These are phyloP conservation scores for Vanderwaltozyma polyspora DNA, from an alignment of 805 yeast genomes.

Conservation along the genomic window DNA sequence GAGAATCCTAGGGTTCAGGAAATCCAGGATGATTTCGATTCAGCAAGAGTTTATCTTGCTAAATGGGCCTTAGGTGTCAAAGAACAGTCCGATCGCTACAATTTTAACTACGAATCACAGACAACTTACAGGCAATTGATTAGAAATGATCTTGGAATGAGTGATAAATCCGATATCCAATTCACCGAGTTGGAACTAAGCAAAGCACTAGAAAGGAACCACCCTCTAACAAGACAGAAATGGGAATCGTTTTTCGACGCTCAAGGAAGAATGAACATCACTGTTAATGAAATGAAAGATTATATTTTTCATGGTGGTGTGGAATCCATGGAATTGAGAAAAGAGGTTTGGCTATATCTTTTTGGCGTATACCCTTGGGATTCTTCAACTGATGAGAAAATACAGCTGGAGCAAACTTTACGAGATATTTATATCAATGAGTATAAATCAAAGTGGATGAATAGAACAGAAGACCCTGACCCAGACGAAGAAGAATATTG, in stretches of 20 bases:
- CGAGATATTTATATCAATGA: slow-evolving; percentile 42
- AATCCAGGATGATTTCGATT: slow-evolving; percentile 79
- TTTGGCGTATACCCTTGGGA: slow-evolving; percentile 86
- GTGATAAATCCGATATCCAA: slow-evolving; percentile 24
- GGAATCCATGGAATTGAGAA: slow-evolving; percentile 39
- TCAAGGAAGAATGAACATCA: slow-evolving; percentile 60
- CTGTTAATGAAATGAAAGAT: slow-evolving; percentile 68
- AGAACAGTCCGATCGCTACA: slow-evolving; percentile 66
- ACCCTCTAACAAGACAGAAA: slow-evolving; percentile 39
- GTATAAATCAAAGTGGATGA: slow-evolving; percentile 63
- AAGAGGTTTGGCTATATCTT: slow-evolving; percentile 77
- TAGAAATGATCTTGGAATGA: slow-evolving; percentile 36
- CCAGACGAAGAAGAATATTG: slow-evolving; percentile 52
- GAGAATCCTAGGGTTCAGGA: slow-evolving; percentile 69
- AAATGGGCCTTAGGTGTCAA: slow-evolving; percentile 95
- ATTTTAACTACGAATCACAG: slow-evolving; percentile 38
- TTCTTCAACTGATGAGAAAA: slow-evolving; percentile 58
- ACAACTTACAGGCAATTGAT: slow-evolving; percentile 47
- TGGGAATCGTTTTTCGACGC: slow-evolving; percentile 81
- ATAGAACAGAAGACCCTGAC: slow-evolving; percentile 25
- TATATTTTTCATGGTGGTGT: slow-evolving; percentile 88
- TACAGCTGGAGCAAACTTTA: slow-evolving; percentile 43
- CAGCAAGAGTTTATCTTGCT: slow-evolving; percentile 84
- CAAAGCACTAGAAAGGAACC: slow-evolving; percentile 53
- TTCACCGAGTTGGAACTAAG: slow-evolving; percentile 29